Evolutionary conservation across 202 grass and related monocot species (phyloP), one percentile per base, ranked within the genome.

Genomic region (Carex sylvatica): DNA sequence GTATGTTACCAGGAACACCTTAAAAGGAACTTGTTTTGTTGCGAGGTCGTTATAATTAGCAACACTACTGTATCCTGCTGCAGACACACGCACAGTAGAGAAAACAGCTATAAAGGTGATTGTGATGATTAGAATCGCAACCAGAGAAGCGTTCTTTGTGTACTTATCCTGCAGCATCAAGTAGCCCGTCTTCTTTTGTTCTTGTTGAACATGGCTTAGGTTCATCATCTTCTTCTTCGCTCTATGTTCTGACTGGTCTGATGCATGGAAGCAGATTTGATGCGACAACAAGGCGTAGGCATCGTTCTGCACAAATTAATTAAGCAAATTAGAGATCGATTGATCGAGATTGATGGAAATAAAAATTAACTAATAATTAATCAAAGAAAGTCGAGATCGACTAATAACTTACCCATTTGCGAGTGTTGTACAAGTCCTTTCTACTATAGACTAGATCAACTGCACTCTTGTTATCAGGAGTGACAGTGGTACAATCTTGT

Each of bases 361-460:
- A 36, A 67, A 67, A 67, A 67, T 36, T 15, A 36, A 16, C 30
- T 16, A 2, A n/a, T 28, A 63, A 26, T 63, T 28, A 63, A 26
- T 63, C 13, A 63, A 63, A 28, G 61, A 63, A 1, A 10, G 0
- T 63, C 2, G 6, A 36, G 13, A 67, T 13, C 1, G 19, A 10
- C n/a, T 69, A 69, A 42, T 69, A 10, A 61, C 15, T 61, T 79
- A 79, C 75, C 75, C 75, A 79, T 79, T 79, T 79, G 8, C 30
- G 9, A 19, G 23, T 79, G 1, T 1, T 61, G 19, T 24, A 28
- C 8, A 59, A 61, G 51, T 33, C 26, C 4, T 33, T 31, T 59
- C 19, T 35, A 59, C 30, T 54, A 24, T 15, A 52, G 26, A 61
- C 56, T 33, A 79, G 5, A 2, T 60, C 28, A 23, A 79, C 20